Evolutionary conservation across 2,329 filamentous ascomycete species (phyloP).

Genomic region (Fusarium burgessii): DNA sequence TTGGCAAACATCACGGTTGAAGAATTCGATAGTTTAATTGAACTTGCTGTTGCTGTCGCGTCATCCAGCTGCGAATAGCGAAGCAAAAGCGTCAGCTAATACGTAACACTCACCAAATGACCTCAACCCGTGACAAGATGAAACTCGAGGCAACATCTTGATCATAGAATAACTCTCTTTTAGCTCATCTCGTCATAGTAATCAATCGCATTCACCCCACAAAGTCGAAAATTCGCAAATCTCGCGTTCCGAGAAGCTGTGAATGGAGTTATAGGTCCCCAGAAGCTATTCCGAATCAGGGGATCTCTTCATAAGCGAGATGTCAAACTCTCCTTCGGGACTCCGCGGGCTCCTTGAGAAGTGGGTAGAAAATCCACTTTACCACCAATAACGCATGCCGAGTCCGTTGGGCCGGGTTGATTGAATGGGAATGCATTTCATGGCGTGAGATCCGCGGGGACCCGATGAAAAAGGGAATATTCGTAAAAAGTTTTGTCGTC

Average conservation of each 20-base stretch:
- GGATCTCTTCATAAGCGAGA: constrained; percentile 19
- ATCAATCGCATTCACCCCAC: not conserved
- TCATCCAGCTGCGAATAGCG: not conserved
- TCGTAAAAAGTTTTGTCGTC: not conserved
- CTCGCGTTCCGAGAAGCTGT: not conserved
- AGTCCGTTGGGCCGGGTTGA: constrained; percentile 23
- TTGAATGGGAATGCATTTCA: not conserved
- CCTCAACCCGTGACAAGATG: not conserved
- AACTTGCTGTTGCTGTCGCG: not conserved
- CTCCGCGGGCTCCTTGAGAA: constrained; percentile 19
- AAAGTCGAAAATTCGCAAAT: not conserved
- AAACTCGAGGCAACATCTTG: not conserved
- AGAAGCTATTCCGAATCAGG: constrained; percentile 1
- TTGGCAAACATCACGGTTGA: not conserved
- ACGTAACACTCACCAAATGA: no score
- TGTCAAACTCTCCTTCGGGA: constrained; percentile 11
- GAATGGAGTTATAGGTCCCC: no score
- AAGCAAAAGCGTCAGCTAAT: not conserved
- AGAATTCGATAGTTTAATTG: not conserved
- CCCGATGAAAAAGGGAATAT: not conserved
- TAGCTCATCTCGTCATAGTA: not conserved
- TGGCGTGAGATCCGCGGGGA: constrained; percentile 4
- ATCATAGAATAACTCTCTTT: not conserved
- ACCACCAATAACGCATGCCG: not conserved
- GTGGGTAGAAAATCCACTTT: constrained; percentile 2